A percentile compares a stretch with the other conserved stretches of the same genome.
These are phyloP conservation scores for Populus euphratica DNA, from an alignment of 345 rosid species.

Conservation along the genomic window DNA sequence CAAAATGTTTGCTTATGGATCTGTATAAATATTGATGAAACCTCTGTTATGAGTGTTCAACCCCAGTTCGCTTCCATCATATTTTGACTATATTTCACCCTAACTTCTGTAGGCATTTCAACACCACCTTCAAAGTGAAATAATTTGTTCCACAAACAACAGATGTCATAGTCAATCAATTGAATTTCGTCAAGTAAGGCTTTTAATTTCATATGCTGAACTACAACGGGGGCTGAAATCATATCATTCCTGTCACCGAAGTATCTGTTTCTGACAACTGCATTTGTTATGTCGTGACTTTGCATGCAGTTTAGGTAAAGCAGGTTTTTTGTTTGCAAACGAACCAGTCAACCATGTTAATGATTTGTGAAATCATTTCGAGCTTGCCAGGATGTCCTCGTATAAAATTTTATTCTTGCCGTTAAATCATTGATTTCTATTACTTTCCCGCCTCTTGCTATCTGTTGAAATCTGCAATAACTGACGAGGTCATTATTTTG, in stretches of 20 bases:
- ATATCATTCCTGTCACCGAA: slow-evolving; percentile 83
- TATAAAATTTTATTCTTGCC: not conserved
- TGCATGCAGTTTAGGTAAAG: not conserved
- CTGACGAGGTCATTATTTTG: not conserved
- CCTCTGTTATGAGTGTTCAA: not conserved
- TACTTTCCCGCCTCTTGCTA: not conserved
- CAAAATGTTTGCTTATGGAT: slow-evolving; percentile 72
- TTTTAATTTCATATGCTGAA: slow-evolving; percentile 61
- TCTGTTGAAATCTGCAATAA: not conserved
- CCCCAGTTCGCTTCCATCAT: not conserved
- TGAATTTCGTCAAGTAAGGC: slow-evolving; percentile 72
- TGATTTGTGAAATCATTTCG: not conserved
- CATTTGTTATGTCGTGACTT: not conserved
- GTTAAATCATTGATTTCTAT: not conserved
- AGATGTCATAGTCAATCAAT: slow-evolving; percentile 60
- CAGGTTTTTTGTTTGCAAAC: not conserved
- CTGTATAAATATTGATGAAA: slow-evolving; percentile 19
- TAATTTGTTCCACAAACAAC: slow-evolving; percentile 61
- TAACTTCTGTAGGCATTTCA: slow-evolving; percentile 72
- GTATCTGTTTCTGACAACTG: slow-evolving; percentile 16
- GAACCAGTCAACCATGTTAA: not conserved
- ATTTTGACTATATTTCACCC: slow-evolving; percentile 8
- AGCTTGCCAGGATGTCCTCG: not conserved
- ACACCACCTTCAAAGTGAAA: slow-evolving; percentile 59
- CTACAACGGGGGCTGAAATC: slow-evolving; percentile 73